phyloP scores from a whole-genome alignment of 164 flowering plant genomes.

The Vitis rupestris region DNA sequence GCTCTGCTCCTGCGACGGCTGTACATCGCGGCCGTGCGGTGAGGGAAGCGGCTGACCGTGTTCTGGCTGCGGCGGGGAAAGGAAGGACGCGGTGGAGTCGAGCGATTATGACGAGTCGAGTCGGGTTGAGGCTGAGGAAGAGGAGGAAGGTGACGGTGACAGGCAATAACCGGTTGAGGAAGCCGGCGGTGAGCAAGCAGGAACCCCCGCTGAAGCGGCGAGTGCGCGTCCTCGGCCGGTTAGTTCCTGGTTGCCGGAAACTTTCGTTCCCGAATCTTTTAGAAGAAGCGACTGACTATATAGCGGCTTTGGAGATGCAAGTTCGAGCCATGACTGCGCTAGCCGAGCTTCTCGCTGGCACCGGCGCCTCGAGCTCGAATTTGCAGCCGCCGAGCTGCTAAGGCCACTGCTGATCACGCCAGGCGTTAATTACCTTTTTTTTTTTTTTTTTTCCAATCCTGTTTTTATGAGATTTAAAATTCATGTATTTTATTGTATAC shows the following conservation, averaged over 20 bases:
- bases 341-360: constrained; percentile 37
- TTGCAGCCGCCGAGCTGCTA: not conserved
- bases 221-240: constrained; percentile 35
- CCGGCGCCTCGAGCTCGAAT: constrained; percentile 1
- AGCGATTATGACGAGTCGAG: constrained; percentile 47
- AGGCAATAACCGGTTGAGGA: constrained; percentile 18
- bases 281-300: constrained; percentile 60
- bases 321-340: constrained; percentile 57
- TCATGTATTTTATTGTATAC: constrained; percentile 27
- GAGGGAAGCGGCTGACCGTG: constrained; percentile 49
- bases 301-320: constrained; percentile 70
- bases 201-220: constrained; percentile 30
- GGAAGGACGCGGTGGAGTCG: constrained; percentile 70
- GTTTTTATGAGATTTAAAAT: constrained; percentile 13
- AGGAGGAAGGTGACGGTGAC: constrained; percentile 23
- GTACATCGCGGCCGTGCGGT: constrained; percentile 24
- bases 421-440: constrained; percentile 13
- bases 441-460: not conserved
- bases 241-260: constrained; percentile 69
- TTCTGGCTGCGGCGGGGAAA: constrained; percentile 49
- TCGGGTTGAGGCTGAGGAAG: constrained; percentile 23
- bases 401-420: constrained; percentile 8
- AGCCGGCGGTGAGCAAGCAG: constrained; percentile 13
- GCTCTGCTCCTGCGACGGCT: constrained; percentile 4
- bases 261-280: constrained; percentile 41